Evolutionary conservation across 140 eudicot species (phyloP).

Genomic region (Oenanthe javanica): DNA sequence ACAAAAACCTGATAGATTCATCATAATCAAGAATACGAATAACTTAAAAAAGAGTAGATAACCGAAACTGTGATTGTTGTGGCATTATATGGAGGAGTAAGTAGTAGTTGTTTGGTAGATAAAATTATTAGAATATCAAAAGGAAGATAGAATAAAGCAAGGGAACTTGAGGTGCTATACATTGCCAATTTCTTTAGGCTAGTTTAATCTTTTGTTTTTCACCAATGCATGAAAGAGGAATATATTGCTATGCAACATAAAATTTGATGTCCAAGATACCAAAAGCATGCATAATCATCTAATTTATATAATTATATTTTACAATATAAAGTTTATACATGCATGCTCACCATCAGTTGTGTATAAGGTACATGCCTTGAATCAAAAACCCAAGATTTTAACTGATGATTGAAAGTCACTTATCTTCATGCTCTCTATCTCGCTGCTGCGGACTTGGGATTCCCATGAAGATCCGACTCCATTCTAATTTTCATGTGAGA

Average conservation of each 20-base stretch:
- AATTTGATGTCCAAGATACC: not conserved
- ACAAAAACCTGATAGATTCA: constrained; percentile 4
- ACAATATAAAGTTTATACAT: not conserved
- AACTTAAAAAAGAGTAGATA: constrained; percentile 5
- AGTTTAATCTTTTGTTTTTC: constrained; percentile 3
- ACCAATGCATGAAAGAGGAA: not conserved
- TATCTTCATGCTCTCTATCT: not conserved
- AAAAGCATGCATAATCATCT: not conserved
- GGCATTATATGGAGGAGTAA: constrained; percentile 21
- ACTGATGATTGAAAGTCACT: not conserved
- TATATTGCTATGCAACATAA: not conserved
- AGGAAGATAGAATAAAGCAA: constrained; percentile 24
- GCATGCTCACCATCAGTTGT: not conserved
- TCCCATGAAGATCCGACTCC: not conserved
- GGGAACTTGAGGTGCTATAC: constrained; percentile 18
- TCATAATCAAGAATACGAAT: constrained; percentile 23
- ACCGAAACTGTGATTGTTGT: constrained; percentile 24
- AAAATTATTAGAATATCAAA: not conserved
- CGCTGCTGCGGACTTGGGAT: not conserved
- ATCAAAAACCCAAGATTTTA: not conserved
- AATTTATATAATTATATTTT: not conserved
- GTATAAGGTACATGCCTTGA: not conserved
- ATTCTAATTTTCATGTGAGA: not conserved
- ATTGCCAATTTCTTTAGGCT: constrained; percentile 23
- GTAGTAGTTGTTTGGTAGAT: not conserved